Base-by-base conservation (phyloP, 768 basidiomycete genomes). In the Suillus tomentosus region DNA sequence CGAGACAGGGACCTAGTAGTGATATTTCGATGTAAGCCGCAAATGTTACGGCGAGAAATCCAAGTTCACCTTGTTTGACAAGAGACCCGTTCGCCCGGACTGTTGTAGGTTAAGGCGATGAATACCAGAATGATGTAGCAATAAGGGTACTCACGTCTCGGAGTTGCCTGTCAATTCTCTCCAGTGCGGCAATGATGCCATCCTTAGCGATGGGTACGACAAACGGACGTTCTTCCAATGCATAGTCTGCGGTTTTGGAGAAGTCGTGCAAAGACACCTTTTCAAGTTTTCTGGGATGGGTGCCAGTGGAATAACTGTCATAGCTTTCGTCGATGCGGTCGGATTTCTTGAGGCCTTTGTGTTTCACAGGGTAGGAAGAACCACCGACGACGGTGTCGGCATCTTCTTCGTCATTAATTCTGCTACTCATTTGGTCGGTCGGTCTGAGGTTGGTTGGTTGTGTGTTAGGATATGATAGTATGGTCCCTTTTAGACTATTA, bases 151-250 rank as follows among this genome's bases (percentile, higher is more conserved):
- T 45, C 62, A 75, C 74, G 66, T 81, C 68, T 42, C 77, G 74
- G 24, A 94, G 81, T 71, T 91, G 86, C 51, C 62, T 62, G 68
- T 94, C 88, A 47, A 94, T 84, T 70, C 86, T 87, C 72, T 90
- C 80, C 43, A 94, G 74, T 10, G 93, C 93, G 39, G 75, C 81
- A 64, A 88, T 83, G 37, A 93, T 71, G 51, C 91, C 90, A n/a
- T 81, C 81, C 69, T 84, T 86, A 11, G 80, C 82, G 62, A 94
- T 90, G 3, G 78, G 81, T 55, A 94, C 81, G 68, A 92, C 89
- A 79, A 91, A 93, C 0, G 88, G 87, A 50, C 88, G 77, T 36
- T 87, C 84, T 63, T 85, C 81, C 7, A 85, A 67, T 34, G 76
- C 75, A 66, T 85, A 84, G 59, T 89, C 85, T 40, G 77, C 75